Conservation (phyloP, 225 moss, liverwort and hornwort species). For the Pleurozium schreberi region DNA sequence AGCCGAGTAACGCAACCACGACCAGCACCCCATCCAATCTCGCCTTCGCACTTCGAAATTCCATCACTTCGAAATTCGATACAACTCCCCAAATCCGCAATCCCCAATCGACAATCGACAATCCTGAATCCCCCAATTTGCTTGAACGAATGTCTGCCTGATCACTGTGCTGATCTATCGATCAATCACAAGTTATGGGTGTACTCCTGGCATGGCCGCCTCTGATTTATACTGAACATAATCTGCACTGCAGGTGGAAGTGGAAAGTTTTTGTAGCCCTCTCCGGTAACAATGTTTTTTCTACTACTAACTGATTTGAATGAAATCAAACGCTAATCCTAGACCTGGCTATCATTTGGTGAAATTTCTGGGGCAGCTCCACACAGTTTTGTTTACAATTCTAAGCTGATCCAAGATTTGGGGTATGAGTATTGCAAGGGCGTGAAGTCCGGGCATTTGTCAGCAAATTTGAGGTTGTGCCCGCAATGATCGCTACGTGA, state of each 20-base stretch:
- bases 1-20: constrained; percentile 10
- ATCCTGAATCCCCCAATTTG: neutral
- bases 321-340: neutral
- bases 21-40: neutral
- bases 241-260: neutral
- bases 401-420: neutral
- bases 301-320: neutral
- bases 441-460: neutral
- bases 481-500: constrained; percentile 6
- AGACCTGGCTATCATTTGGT: neutral
- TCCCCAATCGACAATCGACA: neutral
- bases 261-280: neutral
- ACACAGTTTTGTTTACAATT: neutral
- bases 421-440: neutral
- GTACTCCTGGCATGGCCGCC: neutral
- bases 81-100: too few species aligned
- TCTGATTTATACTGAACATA: neutral
- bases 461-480: neutral
- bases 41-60: neutral
- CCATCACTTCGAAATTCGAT: neutral
- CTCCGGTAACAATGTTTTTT: neutral
- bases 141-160: neutral
- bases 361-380: neutral
- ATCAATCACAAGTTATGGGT: neutral
- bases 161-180: neutral